Evolutionary conservation across 768 basidiomycete genomes (phyloP).

Genomic region (Leccinum subgranulosum): DNA sequence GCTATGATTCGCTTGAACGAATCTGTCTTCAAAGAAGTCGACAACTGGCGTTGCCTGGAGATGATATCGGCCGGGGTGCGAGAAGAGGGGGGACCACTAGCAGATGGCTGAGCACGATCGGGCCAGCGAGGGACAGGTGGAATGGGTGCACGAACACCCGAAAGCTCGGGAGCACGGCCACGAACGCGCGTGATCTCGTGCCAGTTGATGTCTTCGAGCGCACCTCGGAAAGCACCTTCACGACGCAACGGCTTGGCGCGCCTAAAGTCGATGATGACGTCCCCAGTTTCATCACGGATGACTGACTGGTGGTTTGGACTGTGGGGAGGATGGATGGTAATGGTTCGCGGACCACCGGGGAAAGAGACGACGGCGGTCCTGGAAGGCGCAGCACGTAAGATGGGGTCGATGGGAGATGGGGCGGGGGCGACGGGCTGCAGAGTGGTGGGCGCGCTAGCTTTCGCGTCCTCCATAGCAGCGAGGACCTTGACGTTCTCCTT

Average conservation of each 20-base stretch:
- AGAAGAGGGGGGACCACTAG: neutral
- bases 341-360: conserved; percentile 19
- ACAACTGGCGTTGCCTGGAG: conserved; percentile 7
- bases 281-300: conserved; percentile 18
- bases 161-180: conserved; percentile 13
- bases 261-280: conserved; percentile 11
- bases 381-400: neutral
- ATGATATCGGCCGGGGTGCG: conserved; percentile 6
- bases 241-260: conserved; percentile 13
- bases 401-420: neutral
- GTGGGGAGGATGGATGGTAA: conserved; percentile 21
- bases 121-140: conserved; percentile 13
- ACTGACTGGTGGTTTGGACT: conserved; percentile 11
- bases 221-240: conserved; percentile 20
- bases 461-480: neutral
- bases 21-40: conserved; percentile 5
- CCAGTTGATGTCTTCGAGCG: conserved; percentile 8
- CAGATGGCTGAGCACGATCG: neutral
- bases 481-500: conserved; percentile 2
- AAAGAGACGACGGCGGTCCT: conserved; percentile 11
- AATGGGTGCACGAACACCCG: neutral
- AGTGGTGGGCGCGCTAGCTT: neutral
- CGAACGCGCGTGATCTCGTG: conserved; percentile 2
- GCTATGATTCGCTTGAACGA: conserved; percentile 7
- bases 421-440: neutral